Evolutionary conservation across 1,284 basidiomycete genomes (phyloP).

Genomic region (Schizopora paradoxa): DNA sequence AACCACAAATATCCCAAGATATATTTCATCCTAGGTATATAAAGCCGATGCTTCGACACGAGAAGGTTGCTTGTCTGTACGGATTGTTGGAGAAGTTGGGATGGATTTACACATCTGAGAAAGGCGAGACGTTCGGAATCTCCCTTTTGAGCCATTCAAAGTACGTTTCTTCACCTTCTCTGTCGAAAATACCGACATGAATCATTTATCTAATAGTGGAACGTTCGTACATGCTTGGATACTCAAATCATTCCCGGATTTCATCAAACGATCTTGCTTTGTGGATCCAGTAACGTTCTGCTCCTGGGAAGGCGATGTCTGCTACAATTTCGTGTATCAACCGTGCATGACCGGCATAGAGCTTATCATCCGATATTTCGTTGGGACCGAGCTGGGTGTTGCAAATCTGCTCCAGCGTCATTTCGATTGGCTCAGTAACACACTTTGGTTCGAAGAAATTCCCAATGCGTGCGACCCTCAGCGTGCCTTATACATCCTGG

Average conservation of each 20-base stretch:
- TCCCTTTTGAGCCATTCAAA: conserved; percentile 86
- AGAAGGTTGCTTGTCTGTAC: conserved; percentile 57
- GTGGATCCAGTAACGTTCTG: conserved; percentile 88
- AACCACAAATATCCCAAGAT: conserved; percentile 82
- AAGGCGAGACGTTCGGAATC: conserved; percentile 52
- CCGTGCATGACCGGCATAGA: conserved; percentile 61
- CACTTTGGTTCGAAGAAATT: conserved; percentile 85
- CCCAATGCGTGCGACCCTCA: conserved; percentile 62
- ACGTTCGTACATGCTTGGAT: conserved; percentile 81
- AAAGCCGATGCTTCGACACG: conserved; percentile 57
- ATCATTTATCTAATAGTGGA: conserved; percentile 39
- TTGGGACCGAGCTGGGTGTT: conserved; percentile 79
- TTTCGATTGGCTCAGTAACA: conserved; percentile 86
- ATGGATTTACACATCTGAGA: conserved; percentile 45
- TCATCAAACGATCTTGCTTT: conserved; percentile 75
- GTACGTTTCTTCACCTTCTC: conserved; percentile 35
- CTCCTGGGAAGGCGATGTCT: conserved; percentile 88
- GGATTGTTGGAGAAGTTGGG: conserved; percentile 57
- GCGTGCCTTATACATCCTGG: conserved; percentile 67
- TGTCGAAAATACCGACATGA: not conserved
- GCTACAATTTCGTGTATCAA: conserved; percentile 83
- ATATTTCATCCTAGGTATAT: conserved; percentile 75
- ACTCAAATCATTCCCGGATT: conserved; percentile 68
- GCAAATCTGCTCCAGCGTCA: conserved; percentile 80
- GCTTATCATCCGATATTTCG: conserved; percentile 80